Conservation (phyloP, 2,329 filamentous ascomycete species). For the Aspergillus carbonarius region DNA sequence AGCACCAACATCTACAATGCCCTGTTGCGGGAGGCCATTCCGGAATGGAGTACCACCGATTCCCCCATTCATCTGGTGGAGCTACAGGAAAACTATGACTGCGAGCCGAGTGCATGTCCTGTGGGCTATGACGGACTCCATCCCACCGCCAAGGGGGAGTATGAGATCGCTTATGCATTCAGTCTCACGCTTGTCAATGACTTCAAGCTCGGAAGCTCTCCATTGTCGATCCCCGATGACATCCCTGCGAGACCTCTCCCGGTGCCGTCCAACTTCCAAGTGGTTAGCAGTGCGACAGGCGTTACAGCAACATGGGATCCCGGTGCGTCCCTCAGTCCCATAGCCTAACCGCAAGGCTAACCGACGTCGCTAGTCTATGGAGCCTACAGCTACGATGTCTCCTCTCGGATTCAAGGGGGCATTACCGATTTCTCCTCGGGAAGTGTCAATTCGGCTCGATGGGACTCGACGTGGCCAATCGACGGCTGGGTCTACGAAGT, state of each 20-base stretch:
- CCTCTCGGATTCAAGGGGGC: too few species aligned
- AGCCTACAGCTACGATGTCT: too few species aligned
- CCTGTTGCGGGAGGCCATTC: not conserved
- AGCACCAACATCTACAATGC: slow-evolving; percentile 4
- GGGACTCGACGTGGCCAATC: not conserved
- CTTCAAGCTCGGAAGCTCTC: not conserved
- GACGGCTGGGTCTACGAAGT: slow-evolving; percentile 4
- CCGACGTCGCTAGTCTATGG: too few species aligned
- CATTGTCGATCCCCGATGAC: not conserved
- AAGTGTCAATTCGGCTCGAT: not conserved
- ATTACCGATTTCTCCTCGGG: not conserved
- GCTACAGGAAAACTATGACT: slow-evolving; percentile 1
- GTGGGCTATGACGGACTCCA: slow-evolving; percentile 6
- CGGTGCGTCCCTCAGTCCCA: too few species aligned
- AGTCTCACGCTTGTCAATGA: not conserved
- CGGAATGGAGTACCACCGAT: not conserved
- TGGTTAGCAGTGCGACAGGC: not conserved
- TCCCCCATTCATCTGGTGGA: slow-evolving; percentile 3
- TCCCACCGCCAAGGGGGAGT: not conserved
- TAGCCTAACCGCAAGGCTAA: too few species aligned
- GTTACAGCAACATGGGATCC: too few species aligned
- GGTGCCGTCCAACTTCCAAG: not conserved
- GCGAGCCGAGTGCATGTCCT: not conserved
- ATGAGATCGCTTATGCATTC: slow-evolving; percentile 4
- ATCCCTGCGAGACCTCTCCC: not conserved